Evolutionary conservation across 768 basidiomycete species (phyloP), one percentile per base, ranked within the genome.

Genomic region (Lyophyllum semitale): DNA sequence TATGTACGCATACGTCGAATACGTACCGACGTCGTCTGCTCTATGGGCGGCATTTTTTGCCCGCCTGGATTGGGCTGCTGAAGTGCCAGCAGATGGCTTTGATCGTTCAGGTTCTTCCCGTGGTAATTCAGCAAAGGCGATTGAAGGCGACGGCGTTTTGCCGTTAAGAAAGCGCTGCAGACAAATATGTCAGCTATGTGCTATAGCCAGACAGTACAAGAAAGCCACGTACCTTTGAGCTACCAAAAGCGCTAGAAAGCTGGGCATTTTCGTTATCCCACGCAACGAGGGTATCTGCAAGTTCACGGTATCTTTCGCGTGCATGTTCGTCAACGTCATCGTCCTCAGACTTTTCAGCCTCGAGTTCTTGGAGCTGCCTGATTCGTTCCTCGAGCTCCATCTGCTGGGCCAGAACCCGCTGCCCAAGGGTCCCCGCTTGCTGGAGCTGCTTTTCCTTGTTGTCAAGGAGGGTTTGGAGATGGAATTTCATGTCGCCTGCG

Each of bases 31-130:
- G 66, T 95, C 91, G 68, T 94, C 88, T 43, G 91, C 88, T 60
- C 93, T 82, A 73, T 94, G 92, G 54, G 89, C 90, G 26, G 92
- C 93, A 64, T 95, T 95, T 80, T 93, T 93, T 20, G 93, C 91
- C 50, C 94, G 84, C 53, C 93, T 82, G 17, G 90, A 91, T 67
- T 93, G 92, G 20, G 91, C 90, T 17, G 91, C 89, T 25, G 90
- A 84, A n/a, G 88, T 83, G 33, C 85, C 80, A 22, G 79, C 73
- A 23, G 84, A 75, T 29, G 80, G 72, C 54, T 84, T 85, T 48
- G 83, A 70, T 29, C 87, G 84, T 63, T 89, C 89, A 48, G 79
- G 76, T 58, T 80, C 82, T 52, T 84, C 82, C 27, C 79, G 83
- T n/a, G 80, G 76, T 48, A 81, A 73, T 53, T 89, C 86, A 9